Conservation (phyloP, 2,329 filamentous ascomycete species). For the Beauveria australis region DNA sequence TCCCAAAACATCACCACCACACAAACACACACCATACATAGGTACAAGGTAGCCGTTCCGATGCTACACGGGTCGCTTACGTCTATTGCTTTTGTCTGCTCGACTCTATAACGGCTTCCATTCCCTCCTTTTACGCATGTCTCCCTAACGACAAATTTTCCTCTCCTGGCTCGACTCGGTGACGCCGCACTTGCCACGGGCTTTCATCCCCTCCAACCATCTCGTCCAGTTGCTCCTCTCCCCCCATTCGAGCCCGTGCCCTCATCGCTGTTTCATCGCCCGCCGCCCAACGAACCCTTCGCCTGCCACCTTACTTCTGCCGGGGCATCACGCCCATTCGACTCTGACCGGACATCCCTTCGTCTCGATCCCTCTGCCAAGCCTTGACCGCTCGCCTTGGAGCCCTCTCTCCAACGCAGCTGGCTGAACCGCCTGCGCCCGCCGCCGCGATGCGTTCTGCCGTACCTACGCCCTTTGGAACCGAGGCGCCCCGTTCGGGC, state of each 20-base stretch:
- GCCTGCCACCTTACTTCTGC: not conserved
- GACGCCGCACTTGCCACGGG: not conserved
- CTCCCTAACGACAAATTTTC: not conserved
- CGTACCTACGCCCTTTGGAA: constrained; percentile 12
- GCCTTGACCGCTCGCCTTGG: not conserved
- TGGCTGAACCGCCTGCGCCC: not conserved
- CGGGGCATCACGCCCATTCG: not conserved
- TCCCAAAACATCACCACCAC: constrained; percentile 7
- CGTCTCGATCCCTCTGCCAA: not conserved
- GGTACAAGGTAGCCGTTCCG: not conserved
- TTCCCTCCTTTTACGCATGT: not conserved
- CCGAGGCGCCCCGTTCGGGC: constrained; percentile 16
- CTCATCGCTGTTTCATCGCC: constrained; percentile 5
- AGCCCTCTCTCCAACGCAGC: not conserved
- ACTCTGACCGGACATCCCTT: not conserved
- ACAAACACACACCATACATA: not conserved
- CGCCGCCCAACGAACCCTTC: not conserved
- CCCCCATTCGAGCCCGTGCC: not conserved
- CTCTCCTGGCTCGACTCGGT: not conserved
- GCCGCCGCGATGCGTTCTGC: constrained; percentile 13
- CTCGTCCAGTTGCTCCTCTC: not conserved
- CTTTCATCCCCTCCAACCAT: not conserved
- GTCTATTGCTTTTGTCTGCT: not conserved
- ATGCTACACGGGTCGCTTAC: not conserved
- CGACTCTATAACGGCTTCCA: not conserved